These are phyloP conservation scores for Petunia hybrid DNA, from an alignment of 305 asterid genomes.

Conservation along the genomic window DNA sequence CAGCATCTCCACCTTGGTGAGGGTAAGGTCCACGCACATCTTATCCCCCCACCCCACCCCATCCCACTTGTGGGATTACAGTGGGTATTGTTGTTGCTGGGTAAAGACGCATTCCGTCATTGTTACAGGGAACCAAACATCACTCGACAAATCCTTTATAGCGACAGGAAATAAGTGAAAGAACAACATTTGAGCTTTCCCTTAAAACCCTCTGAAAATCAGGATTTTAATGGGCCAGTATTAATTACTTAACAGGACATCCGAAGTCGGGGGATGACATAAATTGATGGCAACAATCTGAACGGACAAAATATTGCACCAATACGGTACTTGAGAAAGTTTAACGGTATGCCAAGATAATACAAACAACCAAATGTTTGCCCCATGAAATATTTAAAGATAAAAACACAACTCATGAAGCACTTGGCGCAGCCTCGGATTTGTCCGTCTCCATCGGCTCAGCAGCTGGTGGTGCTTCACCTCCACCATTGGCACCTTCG, in stretches of 20 bases:
- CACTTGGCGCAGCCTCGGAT: constrained; percentile 33
- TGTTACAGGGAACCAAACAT: neutral
- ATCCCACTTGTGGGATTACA: too few relatives aligned
- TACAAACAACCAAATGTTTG: neutral
- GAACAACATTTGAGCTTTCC: constrained; percentile 15
- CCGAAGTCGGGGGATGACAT: neutral
- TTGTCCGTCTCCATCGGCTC: constrained; percentile 81
- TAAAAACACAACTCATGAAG: constrained; percentile 25
- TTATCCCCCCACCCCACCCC: too few relatives aligned
- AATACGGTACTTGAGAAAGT: neutral
- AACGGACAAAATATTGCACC: constrained; percentile 17
- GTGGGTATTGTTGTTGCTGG: too few relatives aligned
- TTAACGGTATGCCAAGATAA: neutral
- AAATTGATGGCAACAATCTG: constrained; percentile 17
- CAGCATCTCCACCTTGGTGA: too few relatives aligned
- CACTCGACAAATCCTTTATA: neutral
- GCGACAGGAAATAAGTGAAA: neutral
- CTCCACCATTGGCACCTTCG: constrained; percentile 48
- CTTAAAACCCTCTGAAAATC: neutral
- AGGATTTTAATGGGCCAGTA: neutral
- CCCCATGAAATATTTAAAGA: neutral
- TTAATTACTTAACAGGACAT: neutral
- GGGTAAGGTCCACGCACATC: too few relatives aligned
- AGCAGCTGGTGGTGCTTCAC: constrained; percentile 47
- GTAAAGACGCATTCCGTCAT: too few relatives aligned